Percentiles rank a stretch among this genome's conserved stretches.
Conservation (phyloP, 129 eudicot species). For the Glebionis coronaria region DNA sequence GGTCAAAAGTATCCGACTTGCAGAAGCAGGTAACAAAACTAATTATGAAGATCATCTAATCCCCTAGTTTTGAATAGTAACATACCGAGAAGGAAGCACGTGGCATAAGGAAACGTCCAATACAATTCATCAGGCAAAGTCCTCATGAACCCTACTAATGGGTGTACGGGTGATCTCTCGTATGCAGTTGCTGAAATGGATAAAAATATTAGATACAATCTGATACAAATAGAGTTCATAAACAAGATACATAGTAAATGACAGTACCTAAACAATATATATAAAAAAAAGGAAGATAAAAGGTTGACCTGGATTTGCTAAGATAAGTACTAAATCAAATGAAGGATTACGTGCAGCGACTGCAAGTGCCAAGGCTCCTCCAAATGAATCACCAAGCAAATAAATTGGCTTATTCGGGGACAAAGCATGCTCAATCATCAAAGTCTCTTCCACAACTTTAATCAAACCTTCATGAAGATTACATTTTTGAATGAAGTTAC, state of each 20-base stretch:
- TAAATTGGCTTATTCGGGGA: constrained; percentile 73
- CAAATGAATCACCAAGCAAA: constrained; percentile 69
- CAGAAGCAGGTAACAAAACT: no score
- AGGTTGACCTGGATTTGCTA: constrained; percentile 67
- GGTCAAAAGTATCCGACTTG: no score
- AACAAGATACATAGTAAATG: background rate
- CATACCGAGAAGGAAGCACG: constrained; percentile 64
- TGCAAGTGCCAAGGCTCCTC: constrained; percentile 74
- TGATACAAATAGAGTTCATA: constrained; percentile 2
- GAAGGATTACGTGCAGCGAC: constrained; percentile 68
- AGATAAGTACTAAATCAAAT: constrained; percentile 50
- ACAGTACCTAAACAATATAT: background rate
- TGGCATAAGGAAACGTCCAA: constrained; percentile 50
- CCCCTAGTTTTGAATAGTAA: background rate
- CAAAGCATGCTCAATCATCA: constrained; percentile 51
- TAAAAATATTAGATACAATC: constrained; percentile 22
- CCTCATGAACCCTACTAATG: constrained; percentile 56
- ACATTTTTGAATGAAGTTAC: constrained; percentile 1
- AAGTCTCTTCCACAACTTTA: constrained; percentile 45
- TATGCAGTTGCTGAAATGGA: constrained; percentile 71
- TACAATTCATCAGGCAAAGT: constrained; percentile 58
- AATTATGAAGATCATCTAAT: no score
- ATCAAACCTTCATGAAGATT: constrained; percentile 43
- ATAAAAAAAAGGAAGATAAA: background rate
- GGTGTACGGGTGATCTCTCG: constrained; percentile 65